phyloP scores from a whole-genome alignment of 768 basidiomycete genomes.

The Leccinum fibrillosum region DNA sequence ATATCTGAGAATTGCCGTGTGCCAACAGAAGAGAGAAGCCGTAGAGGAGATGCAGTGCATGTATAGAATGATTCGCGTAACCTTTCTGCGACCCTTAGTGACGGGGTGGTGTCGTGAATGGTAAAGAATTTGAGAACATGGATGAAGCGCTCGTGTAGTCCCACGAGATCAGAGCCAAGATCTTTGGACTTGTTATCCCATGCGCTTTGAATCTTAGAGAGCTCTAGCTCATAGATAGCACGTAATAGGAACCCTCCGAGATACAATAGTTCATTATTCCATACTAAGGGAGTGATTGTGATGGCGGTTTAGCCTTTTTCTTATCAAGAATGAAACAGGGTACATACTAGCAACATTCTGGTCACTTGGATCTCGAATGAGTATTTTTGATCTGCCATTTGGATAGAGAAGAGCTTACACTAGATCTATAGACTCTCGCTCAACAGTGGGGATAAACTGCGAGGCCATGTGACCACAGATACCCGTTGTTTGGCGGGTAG shows the following conservation, averaged over 20 bases:
- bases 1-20: slow-evolving; percentile 62
- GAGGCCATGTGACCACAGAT: not conserved
- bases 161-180: not conserved
- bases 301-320: not conserved
- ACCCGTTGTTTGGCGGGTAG: not conserved
- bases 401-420: not conserved
- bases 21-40: slow-evolving; percentile 27
- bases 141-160: not conserved
- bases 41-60: slow-evolving; percentile 34
- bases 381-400: not conserved
- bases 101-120: slow-evolving; percentile 55
- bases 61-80: slow-evolving; percentile 77
- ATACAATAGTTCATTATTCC: not conserved
- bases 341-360: not conserved
- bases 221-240: not conserved
- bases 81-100: slow-evolving; percentile 55
- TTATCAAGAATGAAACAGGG: not conserved
- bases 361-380: not conserved
- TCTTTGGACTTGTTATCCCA: not conserved
- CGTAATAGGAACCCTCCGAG: not conserved
- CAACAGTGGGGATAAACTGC: not conserved
- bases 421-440: not conserved
- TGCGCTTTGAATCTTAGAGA: not conserved
- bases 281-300: not conserved
- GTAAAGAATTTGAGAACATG: slow-evolving; percentile 11